Evolutionary conservation across 176 grass and related monocot species (phyloP).

Genomic region (Carex littledalei): DNA sequence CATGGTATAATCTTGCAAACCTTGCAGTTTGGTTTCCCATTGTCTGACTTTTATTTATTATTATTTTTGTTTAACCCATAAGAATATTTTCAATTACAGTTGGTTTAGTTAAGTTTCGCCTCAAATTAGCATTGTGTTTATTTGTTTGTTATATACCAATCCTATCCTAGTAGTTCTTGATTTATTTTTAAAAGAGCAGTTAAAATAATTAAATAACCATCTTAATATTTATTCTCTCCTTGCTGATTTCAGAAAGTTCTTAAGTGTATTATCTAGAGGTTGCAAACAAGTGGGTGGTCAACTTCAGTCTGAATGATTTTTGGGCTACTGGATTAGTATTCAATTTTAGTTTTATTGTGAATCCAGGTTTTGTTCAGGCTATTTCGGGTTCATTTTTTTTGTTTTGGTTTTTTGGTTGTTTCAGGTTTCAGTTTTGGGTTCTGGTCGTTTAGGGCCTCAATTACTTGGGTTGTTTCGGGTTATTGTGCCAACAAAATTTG

Average conservation of each 20-base stretch:
- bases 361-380: not conserved
- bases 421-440: too few species aligned
- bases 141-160: not conserved
- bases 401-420: too few species aligned
- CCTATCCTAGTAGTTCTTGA: not conserved
- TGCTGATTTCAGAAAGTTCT: not conserved
- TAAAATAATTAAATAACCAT: not conserved
- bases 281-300: not conserved
- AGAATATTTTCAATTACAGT: not conserved
- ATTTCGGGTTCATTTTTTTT: too few species aligned
- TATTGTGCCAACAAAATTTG: too few species aligned
- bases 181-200: not conserved
- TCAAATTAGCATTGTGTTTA: not conserved
- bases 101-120: not conserved
- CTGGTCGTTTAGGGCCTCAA: not conserved
- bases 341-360: not conserved
- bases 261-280: not conserved
- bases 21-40: not conserved
- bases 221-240: not conserved
- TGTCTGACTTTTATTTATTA: not conserved
- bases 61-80: not conserved
- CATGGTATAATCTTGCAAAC: conserved; percentile 45
- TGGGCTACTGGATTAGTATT: not conserved
- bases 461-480: too few species aligned
- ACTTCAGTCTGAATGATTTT: not conserved